A percentile compares a stretch with the other conserved stretches of the same genome.
Evolutionary conservation across 139 green algal genomes (phyloP).

Genomic region (Asterochloris erici): DNA sequence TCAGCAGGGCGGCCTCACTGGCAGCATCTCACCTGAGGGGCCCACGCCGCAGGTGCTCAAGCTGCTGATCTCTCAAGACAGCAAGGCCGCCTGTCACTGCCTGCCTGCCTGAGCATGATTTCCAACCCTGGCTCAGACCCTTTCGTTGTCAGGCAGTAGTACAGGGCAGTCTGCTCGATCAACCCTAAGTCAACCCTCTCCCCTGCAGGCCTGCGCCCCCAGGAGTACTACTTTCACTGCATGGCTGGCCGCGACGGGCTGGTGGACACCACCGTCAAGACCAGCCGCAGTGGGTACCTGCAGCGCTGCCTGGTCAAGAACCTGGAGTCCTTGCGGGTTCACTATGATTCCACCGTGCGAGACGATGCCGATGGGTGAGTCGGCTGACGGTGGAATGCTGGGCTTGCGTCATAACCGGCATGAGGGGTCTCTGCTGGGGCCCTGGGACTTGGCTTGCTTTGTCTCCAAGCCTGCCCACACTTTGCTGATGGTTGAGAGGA

Average conservation of each 20-base stretch:
- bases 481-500: no score
- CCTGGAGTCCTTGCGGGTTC: constrained; percentile 85
- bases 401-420: background rate
- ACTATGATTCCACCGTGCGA: constrained; percentile 88
- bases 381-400: background rate
- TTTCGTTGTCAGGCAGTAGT: no score
- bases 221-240: constrained; percentile 99
- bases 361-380: constrained; percentile 77
- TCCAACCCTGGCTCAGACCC: background rate
- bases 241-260: constrained; percentile 98
- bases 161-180: no score
- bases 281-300: constrained; percentile 84
- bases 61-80: no score
- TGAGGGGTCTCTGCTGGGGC: background rate
- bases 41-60: no score
- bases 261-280: constrained; percentile 98
- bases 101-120: background rate
- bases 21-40: no score
- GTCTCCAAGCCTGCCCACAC: no score
- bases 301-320: constrained; percentile 94
- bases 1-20: no score
- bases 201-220: constrained; percentile 50
- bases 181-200: background rate
- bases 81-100: no score
- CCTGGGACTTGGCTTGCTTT: no score